phyloP scores from a whole-genome alignment of 139 green algal genomes.

The Medakamo hakoo region DNA sequence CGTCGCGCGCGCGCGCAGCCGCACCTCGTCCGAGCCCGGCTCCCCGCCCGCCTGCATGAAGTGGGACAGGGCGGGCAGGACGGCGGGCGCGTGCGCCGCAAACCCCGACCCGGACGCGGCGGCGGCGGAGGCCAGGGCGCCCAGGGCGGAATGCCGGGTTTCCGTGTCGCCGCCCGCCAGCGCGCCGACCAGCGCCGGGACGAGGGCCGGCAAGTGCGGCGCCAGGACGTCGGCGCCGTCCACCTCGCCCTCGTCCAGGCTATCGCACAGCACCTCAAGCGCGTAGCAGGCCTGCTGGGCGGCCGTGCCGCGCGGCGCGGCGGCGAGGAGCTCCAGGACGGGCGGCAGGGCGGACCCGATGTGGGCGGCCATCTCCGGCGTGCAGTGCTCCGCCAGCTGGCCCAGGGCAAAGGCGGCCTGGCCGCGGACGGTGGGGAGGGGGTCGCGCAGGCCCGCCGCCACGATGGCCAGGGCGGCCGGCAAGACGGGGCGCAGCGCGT shows the following conservation, averaged over 20 bases:
- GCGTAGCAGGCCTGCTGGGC: constrained; percentile 48
- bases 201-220: constrained; percentile 29
- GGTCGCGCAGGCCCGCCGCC: constrained; percentile 20
- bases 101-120: constrained; percentile 34
- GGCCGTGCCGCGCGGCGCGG: not conserved
- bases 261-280: constrained; percentile 52
- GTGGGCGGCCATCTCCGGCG: constrained; percentile 41
- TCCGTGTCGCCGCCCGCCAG: constrained; percentile 13
- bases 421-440: constrained; percentile 25
- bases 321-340: constrained; percentile 9
- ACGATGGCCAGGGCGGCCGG: constrained; percentile 16
- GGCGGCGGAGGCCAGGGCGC: constrained; percentile 40
- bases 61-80: constrained; percentile 28
- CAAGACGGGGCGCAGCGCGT: constrained; percentile 29
- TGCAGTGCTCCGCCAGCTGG: constrained; percentile 49
- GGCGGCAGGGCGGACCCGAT: constrained; percentile 8
- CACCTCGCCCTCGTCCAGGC: constrained; percentile 20
- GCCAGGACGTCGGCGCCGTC: constrained; percentile 44
- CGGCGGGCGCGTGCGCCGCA: constrained; percentile 21
- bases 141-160: constrained; percentile 39
- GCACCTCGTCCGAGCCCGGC: constrained; percentile 10
- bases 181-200: constrained; percentile 30
- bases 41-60: constrained; percentile 29
- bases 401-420: constrained; percentile 48
- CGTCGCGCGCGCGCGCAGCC: constrained; percentile 43